Conservation (phyloP, 768 basidiomycete species). For the Naganishia randhawae region DNA sequence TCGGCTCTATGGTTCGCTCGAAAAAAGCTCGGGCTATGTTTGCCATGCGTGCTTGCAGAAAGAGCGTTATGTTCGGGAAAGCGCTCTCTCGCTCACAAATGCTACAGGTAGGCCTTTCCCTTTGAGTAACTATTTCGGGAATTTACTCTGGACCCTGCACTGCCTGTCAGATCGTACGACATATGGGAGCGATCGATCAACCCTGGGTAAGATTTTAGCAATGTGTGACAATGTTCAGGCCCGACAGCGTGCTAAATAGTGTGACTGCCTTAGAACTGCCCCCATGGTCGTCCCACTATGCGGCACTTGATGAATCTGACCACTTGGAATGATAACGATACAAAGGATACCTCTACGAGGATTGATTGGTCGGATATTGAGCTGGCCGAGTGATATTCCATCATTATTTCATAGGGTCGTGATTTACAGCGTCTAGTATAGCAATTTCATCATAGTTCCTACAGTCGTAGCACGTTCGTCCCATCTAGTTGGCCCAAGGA, state of each 20-base stretch:
- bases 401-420: conserved; percentile 20
- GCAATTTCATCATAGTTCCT: conserved; percentile 13
- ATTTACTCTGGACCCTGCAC: conserved; percentile 1
- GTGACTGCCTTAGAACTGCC: conserved; percentile 46
- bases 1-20: conserved; percentile 81
- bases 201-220: conserved; percentile 49
- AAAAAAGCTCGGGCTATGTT: conserved; percentile 94
- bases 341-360: background rate
- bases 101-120: conserved; percentile 53
- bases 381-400: background rate
- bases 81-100: conserved; percentile 73
- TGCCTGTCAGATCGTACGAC: conserved; percentile 42
- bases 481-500: conserved; percentile 25
- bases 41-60: conserved; percentile 89
- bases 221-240: background rate
- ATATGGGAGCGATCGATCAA: conserved; percentile 54
- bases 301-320: conserved; percentile 49
- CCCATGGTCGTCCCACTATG: conserved; percentile 53
- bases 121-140: conserved; percentile 9
- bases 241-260: conserved; percentile 23
- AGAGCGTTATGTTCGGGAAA: conserved; percentile 94
- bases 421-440: conserved; percentile 18
- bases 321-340: conserved; percentile 14
- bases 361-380: conserved; percentile 21
- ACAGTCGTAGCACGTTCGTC: background rate